Conservation (phyloP, 2,329 filamentous ascomycete genomes). For the Colletotrichum neosansevieriae region DNA sequence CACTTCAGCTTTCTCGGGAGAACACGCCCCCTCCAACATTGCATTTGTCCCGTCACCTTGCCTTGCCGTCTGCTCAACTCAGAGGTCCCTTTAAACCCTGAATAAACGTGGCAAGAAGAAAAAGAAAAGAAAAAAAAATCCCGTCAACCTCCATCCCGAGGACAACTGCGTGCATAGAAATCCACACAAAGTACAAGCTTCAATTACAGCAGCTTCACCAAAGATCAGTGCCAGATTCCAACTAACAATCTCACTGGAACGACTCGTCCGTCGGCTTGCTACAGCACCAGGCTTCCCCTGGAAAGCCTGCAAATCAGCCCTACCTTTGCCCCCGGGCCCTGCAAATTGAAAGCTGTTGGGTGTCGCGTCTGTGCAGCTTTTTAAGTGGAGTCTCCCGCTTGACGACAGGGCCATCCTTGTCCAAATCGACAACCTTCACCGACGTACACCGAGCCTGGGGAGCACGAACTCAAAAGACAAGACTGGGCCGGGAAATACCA, state of each 20-base stretch:
- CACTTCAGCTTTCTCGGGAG: background rate
- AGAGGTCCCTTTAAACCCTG: conserved; percentile 16
- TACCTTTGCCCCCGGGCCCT: conserved; percentile 24
- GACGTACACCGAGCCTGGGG: conserved; percentile 1
- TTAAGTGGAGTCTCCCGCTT: conserved; percentile 18
- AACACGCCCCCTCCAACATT: conserved; percentile 34
- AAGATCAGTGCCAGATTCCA: background rate
- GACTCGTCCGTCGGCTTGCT: conserved; percentile 19
- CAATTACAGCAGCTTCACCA: background rate
- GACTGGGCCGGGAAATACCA: too few species aligned
- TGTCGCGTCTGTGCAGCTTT: conserved; percentile 35
- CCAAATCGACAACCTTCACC: conserved; percentile 3
- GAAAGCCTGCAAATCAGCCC: conserved; percentile 38
- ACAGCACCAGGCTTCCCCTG: conserved; percentile 33
- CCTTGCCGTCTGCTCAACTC: conserved; percentile 18
- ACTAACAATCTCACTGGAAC: background rate
- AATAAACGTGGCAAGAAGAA: background rate
- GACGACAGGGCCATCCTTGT: conserved; percentile 24
- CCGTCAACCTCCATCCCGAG: background rate
- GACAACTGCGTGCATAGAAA: background rate
- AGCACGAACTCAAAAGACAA: background rate
- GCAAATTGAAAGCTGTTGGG: conserved; percentile 10
- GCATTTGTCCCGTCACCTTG: conserved; percentile 1
- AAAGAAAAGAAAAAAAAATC: too few species aligned
- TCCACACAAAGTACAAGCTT: too few species aligned